Evolutionary conservation across 805 yeast genomes (phyloP).

Genomic region (Babjeviella inositovora): DNA sequence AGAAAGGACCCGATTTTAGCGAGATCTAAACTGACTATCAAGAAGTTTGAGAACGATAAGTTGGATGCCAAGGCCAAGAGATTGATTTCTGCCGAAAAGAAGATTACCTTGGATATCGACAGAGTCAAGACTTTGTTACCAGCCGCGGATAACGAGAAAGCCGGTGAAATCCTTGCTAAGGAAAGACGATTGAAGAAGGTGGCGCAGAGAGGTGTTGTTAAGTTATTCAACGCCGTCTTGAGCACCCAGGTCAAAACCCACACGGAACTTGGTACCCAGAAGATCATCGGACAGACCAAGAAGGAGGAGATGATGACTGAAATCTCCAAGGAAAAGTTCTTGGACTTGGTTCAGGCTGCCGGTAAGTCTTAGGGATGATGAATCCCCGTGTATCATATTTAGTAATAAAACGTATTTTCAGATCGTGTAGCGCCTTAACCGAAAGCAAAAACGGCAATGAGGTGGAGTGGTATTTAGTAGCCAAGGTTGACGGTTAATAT

Average conservation of each 20-base stretch:
- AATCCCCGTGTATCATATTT: too few relatives aligned
- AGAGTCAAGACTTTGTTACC: conserved; percentile 61
- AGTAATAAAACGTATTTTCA: too few relatives aligned
- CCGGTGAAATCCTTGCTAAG: conserved; percentile 40
- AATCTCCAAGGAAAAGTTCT: conserved; percentile 75
- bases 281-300: conserved; percentile 22
- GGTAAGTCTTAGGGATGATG: too few relatives aligned
- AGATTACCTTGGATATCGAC: conserved; percentile 44
- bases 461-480: too few relatives aligned
- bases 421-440: too few relatives aligned
- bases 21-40: conserved; percentile 53
- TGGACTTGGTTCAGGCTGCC: conserved; percentile 75
- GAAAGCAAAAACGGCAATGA: too few relatives aligned
- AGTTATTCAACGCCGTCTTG: conserved; percentile 69
- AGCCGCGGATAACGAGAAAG: conserved; percentile 34
- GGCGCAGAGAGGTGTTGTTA: conserved; percentile 82
- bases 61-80: conserved; percentile 74
- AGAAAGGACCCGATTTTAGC: conserved; percentile 84
- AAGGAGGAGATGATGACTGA: conserved; percentile 55
- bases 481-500: too few relatives aligned
- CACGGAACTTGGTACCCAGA: conserved; percentile 23
- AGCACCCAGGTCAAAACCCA: conserved; percentile 56
- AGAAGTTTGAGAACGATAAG: conserved; percentile 65
- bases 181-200: conserved; percentile 60
- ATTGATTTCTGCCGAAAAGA: conserved; percentile 56